Evolutionary conservation across 352 stramenopile species (phyloP).

Genomic region (Phytophthora megakarya): DNA sequence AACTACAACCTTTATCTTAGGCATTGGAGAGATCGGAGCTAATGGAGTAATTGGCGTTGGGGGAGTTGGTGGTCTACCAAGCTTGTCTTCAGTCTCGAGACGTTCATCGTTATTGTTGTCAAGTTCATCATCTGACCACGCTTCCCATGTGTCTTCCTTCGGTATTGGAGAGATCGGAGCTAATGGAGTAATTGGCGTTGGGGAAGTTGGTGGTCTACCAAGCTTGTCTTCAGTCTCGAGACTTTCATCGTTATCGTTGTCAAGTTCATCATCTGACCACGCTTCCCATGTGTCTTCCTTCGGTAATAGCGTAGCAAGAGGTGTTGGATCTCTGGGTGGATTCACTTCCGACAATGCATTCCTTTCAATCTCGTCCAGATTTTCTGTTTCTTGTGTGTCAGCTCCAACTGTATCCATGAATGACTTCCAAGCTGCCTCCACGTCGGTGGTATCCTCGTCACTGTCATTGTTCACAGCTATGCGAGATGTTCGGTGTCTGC

Average conservation of each 20-base stretch:
- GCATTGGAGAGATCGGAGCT: conserved; percentile 2
- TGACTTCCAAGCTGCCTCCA: conserved; percentile 60
- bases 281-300: conserved; percentile 35
- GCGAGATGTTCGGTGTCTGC: conserved; percentile 19
- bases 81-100: conserved; percentile 8
- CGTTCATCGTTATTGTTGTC: conserved; percentile 19
- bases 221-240: conserved; percentile 8
- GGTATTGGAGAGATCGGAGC: conserved; percentile 3
- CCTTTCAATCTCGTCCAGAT: conserved; percentile 3
- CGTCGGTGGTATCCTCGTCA: conserved; percentile 62
- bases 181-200: conserved; percentile 6
- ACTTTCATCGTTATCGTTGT: conserved; percentile 19
- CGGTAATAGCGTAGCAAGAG: conserved; percentile 1
- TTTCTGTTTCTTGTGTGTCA: conserved; percentile 18
- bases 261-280: conserved; percentile 38
- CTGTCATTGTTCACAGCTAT: conserved; percentile 41
- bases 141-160: conserved; percentile 34
- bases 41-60: conserved; percentile 7
- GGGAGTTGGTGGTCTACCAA: conserved; percentile 6
- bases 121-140: conserved; percentile 38
- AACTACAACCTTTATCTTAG: conserved; percentile 29
- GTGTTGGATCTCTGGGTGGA: not conserved
- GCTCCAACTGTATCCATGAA: conserved; percentile 54
- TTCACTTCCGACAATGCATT: conserved; percentile 2
- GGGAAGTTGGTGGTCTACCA: conserved; percentile 7